phyloP scores from a whole-genome alignment of 164 flowering plant species.

The Santalum album region DNA sequence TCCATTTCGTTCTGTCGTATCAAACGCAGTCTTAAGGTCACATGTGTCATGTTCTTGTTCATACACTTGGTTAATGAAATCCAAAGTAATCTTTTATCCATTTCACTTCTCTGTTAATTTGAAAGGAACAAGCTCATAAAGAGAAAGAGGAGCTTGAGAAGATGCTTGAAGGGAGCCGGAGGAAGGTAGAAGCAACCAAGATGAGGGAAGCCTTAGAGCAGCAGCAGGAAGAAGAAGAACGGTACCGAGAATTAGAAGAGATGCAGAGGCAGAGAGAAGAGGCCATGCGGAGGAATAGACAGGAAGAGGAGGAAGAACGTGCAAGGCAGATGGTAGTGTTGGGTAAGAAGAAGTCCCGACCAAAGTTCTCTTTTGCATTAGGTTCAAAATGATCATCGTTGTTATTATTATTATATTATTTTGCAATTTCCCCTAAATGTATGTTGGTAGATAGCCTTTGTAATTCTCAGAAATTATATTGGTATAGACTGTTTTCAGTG shows the following conservation, averaged over 20 bases:
- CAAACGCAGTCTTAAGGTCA: not conserved
- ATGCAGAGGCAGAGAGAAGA: conserved; percentile 86
- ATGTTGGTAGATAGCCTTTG: no score
- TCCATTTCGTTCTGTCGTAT: no score
- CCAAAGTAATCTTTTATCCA: not conserved
- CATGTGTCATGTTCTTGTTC: not conserved
- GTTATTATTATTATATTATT: no score
- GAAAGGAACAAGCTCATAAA: conserved; percentile 66
- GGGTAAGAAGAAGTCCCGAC: conserved; percentile 94
- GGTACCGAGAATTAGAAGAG: conserved; percentile 72
- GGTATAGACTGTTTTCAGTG: not conserved
- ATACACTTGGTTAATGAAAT: not conserved
- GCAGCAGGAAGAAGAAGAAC: conserved; percentile 75
- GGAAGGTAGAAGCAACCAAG: conserved; percentile 78
- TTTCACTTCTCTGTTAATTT: not conserved
- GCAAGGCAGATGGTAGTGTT: conserved; percentile 67
- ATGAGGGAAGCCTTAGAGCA: conserved; percentile 79
- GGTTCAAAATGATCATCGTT: conserved; percentile 60
- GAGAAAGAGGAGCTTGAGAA: conserved; percentile 84
- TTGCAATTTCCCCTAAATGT: no score
- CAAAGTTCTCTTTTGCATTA: conserved; percentile 82
- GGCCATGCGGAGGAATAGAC: conserved; percentile 76
- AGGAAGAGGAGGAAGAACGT: conserved; percentile 85
- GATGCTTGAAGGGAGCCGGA: conserved; percentile 76
- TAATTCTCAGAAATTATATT: not conserved